Evolutionary conservation across 371 early-diverging fungal species (phyloP), one percentile per base, ranked within the genome.

Genomic region (Mucor circinelloides): DNA sequence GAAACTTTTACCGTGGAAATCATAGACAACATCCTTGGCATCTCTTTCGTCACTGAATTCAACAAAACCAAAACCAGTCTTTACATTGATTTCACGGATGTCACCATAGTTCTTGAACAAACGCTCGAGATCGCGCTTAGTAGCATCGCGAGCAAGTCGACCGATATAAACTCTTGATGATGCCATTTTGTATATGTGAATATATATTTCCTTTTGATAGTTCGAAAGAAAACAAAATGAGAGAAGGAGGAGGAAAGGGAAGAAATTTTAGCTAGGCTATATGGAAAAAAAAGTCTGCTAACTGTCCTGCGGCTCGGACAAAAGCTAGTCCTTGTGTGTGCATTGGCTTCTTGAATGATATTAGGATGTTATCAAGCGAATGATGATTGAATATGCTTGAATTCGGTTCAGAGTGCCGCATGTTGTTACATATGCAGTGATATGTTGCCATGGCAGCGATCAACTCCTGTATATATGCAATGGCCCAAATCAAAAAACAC

Each of bases 11-110:
- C 90, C 89, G 63, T 92, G 85, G 64, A 85, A 82, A 63, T 88
- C 88, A 62, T 91, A 85, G 40, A 92, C 90, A 21, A 83, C 91
- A 83, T 92, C 93, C 58, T 89, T 84, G 60, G 93, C 93, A 83
- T 92, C 93, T 73, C 86, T 78, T 58, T 79, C 78, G 76, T 90
- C 86, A 55, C 78, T 83, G 71, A 90, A 92, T 73, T 92, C 93
- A 54, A 92, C 90, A 79, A 92, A 92, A 57, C 92, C 93, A 70
- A 91, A 92, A 46, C 93, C 93, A 57, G 79, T 85, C 77, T 89
- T 89, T 64, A 92, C 71, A 66, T 86, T 90, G 60, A 91, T 85
- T 70, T 92, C 93, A 69, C 88, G 86, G 72, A 92, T 87, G 42
- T 86, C 83, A 32, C 91, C 91, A 69, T 87, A 91, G 54, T 72